These are phyloP conservation scores for Globisporangium lucens DNA, from an alignment of 352 stramenopile species.

Conservation along the genomic window DNA sequence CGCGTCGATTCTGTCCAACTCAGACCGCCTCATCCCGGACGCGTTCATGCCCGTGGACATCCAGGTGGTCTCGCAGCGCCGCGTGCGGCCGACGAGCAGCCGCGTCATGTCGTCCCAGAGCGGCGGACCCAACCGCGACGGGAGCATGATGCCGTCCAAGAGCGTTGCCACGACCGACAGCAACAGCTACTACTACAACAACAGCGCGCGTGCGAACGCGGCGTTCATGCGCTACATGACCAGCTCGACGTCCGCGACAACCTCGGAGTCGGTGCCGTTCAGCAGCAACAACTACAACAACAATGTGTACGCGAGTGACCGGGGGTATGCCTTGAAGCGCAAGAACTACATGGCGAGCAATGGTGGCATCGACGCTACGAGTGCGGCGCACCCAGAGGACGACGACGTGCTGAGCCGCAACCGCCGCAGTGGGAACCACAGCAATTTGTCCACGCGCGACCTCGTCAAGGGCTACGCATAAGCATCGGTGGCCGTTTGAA, in stretches of 20 bases:
- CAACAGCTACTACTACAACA: constrained; percentile 22
- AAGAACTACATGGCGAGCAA: constrained; percentile 28
- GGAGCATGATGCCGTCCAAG: constrained; percentile 20
- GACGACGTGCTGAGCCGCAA: constrained; percentile 24
- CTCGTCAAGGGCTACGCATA: constrained; percentile 15
- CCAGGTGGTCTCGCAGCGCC: constrained; percentile 54
- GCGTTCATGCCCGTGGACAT: constrained; percentile 60
- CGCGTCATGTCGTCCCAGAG: constrained; percentile 14
- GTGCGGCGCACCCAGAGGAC: constrained; percentile 17
- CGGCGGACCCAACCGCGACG: constrained; percentile 6
- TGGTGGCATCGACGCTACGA: constrained; percentile 11
- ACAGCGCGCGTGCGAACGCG: constrained; percentile 13
- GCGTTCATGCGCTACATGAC: constrained; percentile 20
- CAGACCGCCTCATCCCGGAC: constrained; percentile 55
- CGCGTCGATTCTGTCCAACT: constrained; percentile 60
- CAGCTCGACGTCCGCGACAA: constrained; percentile 14
- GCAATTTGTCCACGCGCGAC: constrained; percentile 22
- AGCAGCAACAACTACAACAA: constrained; percentile 5
- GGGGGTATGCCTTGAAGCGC: constrained; percentile 2
- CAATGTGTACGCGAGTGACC: not conserved
- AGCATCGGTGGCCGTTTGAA: not conserved
- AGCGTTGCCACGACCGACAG: constrained; percentile 9
- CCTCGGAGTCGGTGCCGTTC: constrained; percentile 14
- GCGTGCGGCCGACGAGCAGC: constrained; percentile 27
- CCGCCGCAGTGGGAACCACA: constrained; percentile 18